Evolutionary conservation across 2,329 filamentous ascomycete genomes (phyloP), one percentile per base, ranked within the genome.

Genomic region (Fusarium subglutinans): DNA sequence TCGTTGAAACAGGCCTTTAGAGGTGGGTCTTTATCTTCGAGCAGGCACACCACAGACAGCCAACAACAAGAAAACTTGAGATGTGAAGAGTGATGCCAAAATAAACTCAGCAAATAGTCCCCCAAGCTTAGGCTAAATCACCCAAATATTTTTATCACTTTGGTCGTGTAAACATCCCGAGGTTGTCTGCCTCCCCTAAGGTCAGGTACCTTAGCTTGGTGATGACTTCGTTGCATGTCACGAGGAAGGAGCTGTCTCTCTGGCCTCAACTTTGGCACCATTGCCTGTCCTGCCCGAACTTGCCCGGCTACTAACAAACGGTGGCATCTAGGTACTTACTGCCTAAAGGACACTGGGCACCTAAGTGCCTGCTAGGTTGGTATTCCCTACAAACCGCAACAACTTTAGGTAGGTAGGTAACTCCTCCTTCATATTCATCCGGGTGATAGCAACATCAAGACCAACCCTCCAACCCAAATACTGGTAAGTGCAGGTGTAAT

Each of bases 171-270:
- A 51, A 10, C 18, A 15, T 24, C 12, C 30, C 13, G 24, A 35
- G 30, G 48, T 51, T 18, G 48, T 17, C 22, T 35, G 30, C 17
- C 17, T 51, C 48, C 22, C 47, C 48, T 18, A 5, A 20, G 45
- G 26, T 30, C 22, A 20, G 18, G 35, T 37, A 37, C 35, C 35
- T 37, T 28, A 20, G 22, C 12, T 45, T 63, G 45, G 43, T 28
- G 63, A 74, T 65, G 45, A 30, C 50, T 72, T 72, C 63, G 60
- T 57, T 41, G 33, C 35, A 41, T 37, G n/a, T 61, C 53, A 47
- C 48, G 43, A 56, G 61, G 38, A 33, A 43, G 44, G 22, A 41
- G 45, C 30, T 37, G 22, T 70, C 56, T 18, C 48, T 59, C 44
- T 33, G 17, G 37, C 30, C 35, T 38, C 24, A 38, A 33, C 22